Evolutionary conservation across 2,329 filamentous ascomycete genomes (phyloP), one percentile per base, ranked within the genome.

Genomic region (Scytalidium lignicola): DNA sequence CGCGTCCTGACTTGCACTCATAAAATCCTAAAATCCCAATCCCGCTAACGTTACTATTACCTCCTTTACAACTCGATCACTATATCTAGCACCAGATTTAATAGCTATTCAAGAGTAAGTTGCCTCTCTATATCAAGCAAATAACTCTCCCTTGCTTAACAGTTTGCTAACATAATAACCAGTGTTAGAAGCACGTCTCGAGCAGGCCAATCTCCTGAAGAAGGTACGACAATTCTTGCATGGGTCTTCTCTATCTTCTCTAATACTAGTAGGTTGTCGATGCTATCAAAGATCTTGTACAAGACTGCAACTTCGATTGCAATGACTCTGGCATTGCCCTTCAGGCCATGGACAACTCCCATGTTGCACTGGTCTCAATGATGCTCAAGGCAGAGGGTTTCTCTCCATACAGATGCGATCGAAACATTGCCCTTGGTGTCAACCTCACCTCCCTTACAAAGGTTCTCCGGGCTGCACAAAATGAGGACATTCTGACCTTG

Each of bases 251-350:
- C 20, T 18, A 20, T 18, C 23, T 48, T 43, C 21, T 47, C 60
- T 65, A 49, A 65, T 44, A 15, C 46, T 41, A 53, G 23, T 59
- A 96, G 90, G 89, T 97, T 56, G 91, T 99, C 65, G 95, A 99
- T 69, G 90, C 95, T 62, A 96, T 99, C 84, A 97, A 96, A 74
- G 93, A 99, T 65, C 84, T 99, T 46, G 93, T 99, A 47, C 93
- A 97, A 73, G 93, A 99, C 75, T 99, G 93, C 85, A 99, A 99
- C 76, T 99, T 99, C 75, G 93, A 99, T 80, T 99, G 95, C 86
- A 99, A 97, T 86, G 95, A 99, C 79, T 92, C 90, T 48, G 93
- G 93, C 55, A 93, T 99, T 65, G 91, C 92, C 46, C 88, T 99
- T 49, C 93, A 99, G 74, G 93, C 93, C 65, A 99, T 99, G 95